Base-by-base conservation (phyloP, 2,329 filamentous ascomycete genomes). In the Fusarium palustre region DNA sequence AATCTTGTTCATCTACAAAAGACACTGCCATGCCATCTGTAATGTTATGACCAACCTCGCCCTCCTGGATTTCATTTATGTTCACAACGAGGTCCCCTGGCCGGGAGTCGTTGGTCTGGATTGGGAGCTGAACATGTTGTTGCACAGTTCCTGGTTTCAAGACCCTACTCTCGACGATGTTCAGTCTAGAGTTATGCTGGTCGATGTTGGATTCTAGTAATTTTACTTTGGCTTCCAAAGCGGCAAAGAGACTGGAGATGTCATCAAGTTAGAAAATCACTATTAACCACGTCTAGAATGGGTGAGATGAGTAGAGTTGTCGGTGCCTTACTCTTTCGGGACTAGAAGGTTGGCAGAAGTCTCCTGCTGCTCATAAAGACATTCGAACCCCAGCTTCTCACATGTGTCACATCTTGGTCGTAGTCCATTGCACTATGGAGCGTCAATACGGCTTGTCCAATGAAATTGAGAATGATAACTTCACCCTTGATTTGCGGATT, bases 401-500 rank as follows among this genome's bases (percentile, higher is more conserved):
- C 58, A 61, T 2, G 36, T 60, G 18, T 61, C 58, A 7, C 58
- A 61, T 52, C 31, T 43, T 13, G 58, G 58, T 3, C 58, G 55
- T 1, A 11, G 11, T 33, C 58, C 58, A 12, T 61, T 60, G 2
- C 58, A 61, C 31, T 30, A 30, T 11, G 10, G 28, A 30, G 28
- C 3, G 10, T 30, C 9, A 28, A 10, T 11, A 30, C 10, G 28
- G 28, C 2, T 30, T 30, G 28, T 30, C 28, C 28, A 30, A 30
- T 11, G 10, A 30, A 30, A 0, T 11, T 30, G 1, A 30, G 28
- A 30, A 30, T 30, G 10, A 30, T 10, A 11, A 11, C 28, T 11
- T 30, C 20, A 59, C 58, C 36, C 58, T 10, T 33, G 58, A 61
- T 33, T 61, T 61, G 8, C 58, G 58, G 20, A 61, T 61, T 13